Conservation (phyloP, 257 asterid genomes). For the Hygrophila difformis region DNA sequence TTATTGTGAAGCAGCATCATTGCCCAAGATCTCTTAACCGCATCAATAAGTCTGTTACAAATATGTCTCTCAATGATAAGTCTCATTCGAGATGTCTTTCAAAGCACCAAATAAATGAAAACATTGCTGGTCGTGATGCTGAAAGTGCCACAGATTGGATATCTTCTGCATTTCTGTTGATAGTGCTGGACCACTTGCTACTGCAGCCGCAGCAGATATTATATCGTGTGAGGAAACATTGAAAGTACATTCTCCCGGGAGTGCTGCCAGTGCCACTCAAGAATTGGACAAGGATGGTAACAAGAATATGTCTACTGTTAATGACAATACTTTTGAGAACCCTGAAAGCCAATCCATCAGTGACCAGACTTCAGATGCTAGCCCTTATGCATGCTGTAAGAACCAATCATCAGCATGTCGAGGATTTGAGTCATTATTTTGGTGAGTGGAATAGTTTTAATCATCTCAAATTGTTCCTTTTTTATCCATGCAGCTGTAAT, state of each 20-base stretch:
- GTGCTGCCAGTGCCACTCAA: constrained; percentile 46
- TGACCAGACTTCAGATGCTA: constrained; percentile 31
- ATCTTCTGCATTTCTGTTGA: constrained; percentile 66
- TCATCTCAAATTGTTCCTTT: constrained; percentile 8
- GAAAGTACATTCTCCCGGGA: constrained; percentile 43
- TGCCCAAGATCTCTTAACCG: constrained; percentile 82
- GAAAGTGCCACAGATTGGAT: constrained; percentile 48
- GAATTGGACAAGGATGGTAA: constrained; percentile 37
- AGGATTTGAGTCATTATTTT: constrained; percentile 60
- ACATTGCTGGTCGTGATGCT: constrained; percentile 27
- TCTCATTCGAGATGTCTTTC: constrained; percentile 30
- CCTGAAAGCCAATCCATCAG: constrained; percentile 36
- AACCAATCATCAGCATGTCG: constrained; percentile 35
- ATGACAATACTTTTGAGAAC: constrained; percentile 37
- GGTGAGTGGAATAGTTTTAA: constrained; percentile 37
- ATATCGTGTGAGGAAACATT: constrained; percentile 59
- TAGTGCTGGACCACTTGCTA: constrained; percentile 52
- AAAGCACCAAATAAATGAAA: constrained; percentile 28
- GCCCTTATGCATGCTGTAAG: constrained; percentile 23
- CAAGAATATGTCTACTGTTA: constrained; percentile 27
- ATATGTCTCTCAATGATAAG: constrained; percentile 40
- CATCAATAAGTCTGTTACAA: constrained; percentile 62
- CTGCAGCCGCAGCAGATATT: constrained; percentile 80
- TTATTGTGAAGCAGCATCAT: constrained; percentile 64
- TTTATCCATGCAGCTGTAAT: background rate